Percentiles rank a stretch among this genome's conserved stretches.
phyloP scores from a whole-genome alignment of 768 basidiomycete species.

The Xerocomus potaroensis region DNA sequence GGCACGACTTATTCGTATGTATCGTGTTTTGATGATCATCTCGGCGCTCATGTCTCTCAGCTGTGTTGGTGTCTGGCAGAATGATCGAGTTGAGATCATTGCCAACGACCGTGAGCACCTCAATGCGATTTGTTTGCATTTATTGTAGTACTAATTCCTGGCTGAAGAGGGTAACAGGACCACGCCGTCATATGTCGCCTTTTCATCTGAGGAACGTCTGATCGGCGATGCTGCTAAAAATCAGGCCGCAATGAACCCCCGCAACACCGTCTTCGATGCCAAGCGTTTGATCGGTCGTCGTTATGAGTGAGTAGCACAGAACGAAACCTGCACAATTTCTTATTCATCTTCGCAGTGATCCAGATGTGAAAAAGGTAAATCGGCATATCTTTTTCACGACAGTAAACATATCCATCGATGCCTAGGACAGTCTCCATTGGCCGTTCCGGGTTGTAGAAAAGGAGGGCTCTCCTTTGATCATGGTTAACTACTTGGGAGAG shows the following conservation, averaged over 20 bases:
- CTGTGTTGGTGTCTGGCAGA: conserved; percentile 99
- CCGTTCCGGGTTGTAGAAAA: conserved; percentile 96
- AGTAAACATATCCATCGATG: conserved; percentile 1
- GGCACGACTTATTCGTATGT: conserved; percentile 95
- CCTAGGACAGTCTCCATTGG: conserved; percentile 93
- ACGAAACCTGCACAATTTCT: neutral
- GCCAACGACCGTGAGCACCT: conserved; percentile 82
- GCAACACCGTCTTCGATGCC: conserved; percentile 98
- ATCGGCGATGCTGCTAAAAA: conserved; percentile 99
- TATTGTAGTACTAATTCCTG: neutral
- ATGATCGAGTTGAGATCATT: conserved; percentile 99
- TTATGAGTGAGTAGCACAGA: conserved; percentile 65
- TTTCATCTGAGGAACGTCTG: conserved; percentile 92
- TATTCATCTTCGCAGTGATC: conserved; percentile 52
- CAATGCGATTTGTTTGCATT: neutral
- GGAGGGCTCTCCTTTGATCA: conserved; percentile 95
- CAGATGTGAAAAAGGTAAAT: conserved; percentile 82
- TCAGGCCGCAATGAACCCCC: conserved; percentile 99
- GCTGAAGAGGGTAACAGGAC: conserved; percentile 92
- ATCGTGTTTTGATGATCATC: conserved; percentile 14
- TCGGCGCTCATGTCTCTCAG: conserved; percentile 38
- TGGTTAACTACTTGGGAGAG: conserved; percentile 92
- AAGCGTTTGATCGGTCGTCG: conserved; percentile 98
- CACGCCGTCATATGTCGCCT: conserved; percentile 99
- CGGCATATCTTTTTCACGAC: neutral